phyloP scores from a whole-genome alignment of 1,139 yeast genomes.

The Yamadazyma diospyri region DNA sequence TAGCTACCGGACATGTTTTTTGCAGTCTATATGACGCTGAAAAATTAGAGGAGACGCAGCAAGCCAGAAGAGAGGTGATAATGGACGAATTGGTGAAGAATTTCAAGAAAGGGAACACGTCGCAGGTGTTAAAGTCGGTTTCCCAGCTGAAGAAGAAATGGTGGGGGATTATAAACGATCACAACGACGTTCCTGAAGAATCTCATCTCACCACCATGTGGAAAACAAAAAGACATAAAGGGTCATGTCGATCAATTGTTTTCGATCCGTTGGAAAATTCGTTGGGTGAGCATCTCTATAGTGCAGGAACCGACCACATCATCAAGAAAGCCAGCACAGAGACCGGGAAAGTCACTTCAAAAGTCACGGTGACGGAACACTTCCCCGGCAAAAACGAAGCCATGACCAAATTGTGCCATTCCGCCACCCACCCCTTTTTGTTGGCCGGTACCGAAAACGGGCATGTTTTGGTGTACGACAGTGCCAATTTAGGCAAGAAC shows the following conservation, averaged over 20 bases:
- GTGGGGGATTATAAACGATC: constrained; percentile 48
- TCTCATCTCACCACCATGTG: constrained; percentile 48
- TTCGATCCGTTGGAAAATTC: constrained; percentile 52
- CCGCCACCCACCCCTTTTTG: constrained; percentile 61
- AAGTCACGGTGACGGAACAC: constrained; percentile 31
- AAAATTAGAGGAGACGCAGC: constrained; percentile 32
- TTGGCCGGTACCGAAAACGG: constrained; percentile 83
- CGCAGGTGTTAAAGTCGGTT: constrained; percentile 28
- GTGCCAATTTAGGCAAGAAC: constrained; percentile 39
- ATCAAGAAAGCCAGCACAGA: constrained; percentile 70
- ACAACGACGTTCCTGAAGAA: constrained; percentile 25
- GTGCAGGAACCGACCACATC: constrained; percentile 79
- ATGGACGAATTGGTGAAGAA: constrained; percentile 23
- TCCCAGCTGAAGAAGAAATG: constrained; percentile 41
- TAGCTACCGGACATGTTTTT: constrained; percentile 74
- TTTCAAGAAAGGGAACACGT: constrained; percentile 24
- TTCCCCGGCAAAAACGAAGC: constrained; percentile 29
- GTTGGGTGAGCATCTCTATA: constrained; percentile 53
- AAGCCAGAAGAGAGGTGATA: constrained; percentile 20
- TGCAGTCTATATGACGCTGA: constrained; percentile 54
- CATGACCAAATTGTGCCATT: constrained; percentile 61
- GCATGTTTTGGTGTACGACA: constrained; percentile 58
- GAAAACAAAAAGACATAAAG: constrained; percentile 90
- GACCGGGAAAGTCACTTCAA: constrained; percentile 74
- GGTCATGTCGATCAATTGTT: constrained; percentile 73